Percentiles rank a stretch among this genome's conserved stretches.
Evolutionary conservation across 2,329 filamentous ascomycete genomes (phyloP).

Genomic region (Pestalotiopsis sp.): DNA sequence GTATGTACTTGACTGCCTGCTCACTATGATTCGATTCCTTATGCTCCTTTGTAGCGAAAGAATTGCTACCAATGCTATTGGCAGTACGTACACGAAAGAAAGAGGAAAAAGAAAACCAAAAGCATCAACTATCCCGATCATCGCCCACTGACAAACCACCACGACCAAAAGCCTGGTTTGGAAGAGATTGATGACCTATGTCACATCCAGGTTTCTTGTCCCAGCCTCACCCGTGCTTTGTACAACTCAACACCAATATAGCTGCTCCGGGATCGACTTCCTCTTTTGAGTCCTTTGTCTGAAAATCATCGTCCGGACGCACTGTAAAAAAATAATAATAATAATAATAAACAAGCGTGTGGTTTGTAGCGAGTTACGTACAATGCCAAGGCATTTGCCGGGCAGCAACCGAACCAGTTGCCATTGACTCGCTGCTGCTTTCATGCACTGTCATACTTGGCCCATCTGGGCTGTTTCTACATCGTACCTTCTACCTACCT

Average conservation of each 20-base stretch:
- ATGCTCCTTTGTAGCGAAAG: not conserved
- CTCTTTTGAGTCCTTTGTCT: not conserved
- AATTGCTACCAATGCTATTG: not conserved
- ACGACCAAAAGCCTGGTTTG: not conserved
- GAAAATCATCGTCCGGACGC: not conserved
- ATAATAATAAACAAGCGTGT: not conserved
- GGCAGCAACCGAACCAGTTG: not conserved
- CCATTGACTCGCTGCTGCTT: not conserved
- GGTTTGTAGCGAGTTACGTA: not conserved
- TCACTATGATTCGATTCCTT: not conserved
- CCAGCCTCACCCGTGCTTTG: not conserved
- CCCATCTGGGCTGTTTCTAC: not conserved
- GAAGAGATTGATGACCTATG: not conserved
- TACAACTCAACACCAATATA: not conserved
- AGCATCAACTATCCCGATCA: not conserved
- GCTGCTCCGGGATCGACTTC: not conserved
- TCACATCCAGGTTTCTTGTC: not conserved
- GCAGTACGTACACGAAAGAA: not conserved
- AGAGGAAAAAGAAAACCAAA: not conserved
- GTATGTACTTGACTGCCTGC: not conserved
- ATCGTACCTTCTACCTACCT: too few relatives aligned
- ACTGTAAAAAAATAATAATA: too few relatives aligned
- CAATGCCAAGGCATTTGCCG: not conserved
- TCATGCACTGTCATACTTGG: not conserved
- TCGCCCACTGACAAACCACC: not conserved